Evolutionary conservation across 2,329 filamentous ascomycete species (phyloP).

Genomic region (Exophiala alcalophila): DNA sequence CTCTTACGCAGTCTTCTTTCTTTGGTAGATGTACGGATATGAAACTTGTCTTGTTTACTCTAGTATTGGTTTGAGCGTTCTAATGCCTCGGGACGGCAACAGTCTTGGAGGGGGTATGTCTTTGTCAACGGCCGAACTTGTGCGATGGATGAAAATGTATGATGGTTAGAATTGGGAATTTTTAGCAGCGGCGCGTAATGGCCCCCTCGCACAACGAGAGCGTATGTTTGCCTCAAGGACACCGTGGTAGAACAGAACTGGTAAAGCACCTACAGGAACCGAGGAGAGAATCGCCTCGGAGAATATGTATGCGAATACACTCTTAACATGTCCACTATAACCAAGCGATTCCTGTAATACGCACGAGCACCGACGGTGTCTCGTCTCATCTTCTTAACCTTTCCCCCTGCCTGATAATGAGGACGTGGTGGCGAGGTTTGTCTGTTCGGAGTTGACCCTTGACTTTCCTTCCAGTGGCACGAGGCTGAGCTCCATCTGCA

Average conservation of each 20-base stretch:
- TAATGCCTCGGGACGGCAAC: not conserved
- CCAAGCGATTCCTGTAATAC: no score
- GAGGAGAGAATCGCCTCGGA: constrained; percentile 16
- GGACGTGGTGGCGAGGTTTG: no score
- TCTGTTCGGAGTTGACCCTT: no score
- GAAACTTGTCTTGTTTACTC: constrained; percentile 14
- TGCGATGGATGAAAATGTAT: constrained; percentile 9
- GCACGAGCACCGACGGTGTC: no score
- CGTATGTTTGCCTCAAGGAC: not conserved
- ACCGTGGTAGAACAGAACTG: constrained; percentile 5
- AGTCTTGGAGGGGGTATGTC: not conserved
- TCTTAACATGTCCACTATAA: no score
- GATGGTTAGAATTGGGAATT: constrained; percentile 10
- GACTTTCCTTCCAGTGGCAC: no score
- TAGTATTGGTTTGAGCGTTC: constrained; percentile 22
- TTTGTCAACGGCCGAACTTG: not conserved
- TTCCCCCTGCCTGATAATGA: no score
- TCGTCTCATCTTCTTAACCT: no score
- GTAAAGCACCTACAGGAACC: constrained; percentile 17
- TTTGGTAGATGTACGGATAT: constrained; percentile 9
- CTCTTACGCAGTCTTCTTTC: not conserved
- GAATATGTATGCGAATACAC: constrained; percentile 8
- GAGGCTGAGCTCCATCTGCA: no score
- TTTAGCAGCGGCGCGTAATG: constrained; percentile 5
- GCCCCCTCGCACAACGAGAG: not conserved